Conservation (phyloP, 257 asterid species). For the Haberlea rhodopensis region DNA sequence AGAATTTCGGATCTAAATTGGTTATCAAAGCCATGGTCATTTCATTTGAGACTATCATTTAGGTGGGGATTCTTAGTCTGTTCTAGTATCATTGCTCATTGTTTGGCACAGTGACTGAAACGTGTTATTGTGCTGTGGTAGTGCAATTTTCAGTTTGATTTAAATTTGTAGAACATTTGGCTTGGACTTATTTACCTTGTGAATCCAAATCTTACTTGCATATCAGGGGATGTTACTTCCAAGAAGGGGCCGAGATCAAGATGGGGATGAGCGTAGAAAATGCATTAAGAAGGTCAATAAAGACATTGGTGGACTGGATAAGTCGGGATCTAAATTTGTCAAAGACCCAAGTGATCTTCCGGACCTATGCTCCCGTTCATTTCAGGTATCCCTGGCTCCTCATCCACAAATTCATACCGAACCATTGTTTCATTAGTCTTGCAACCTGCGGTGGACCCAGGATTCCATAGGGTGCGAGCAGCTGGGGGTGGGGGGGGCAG, state of each 20-base stretch:
- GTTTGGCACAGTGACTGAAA: not conserved
- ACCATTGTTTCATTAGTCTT: not conserved
- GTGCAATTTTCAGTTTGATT: not conserved
- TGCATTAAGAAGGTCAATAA: conserved; percentile 62
- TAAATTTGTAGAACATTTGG: not conserved
- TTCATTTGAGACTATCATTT: not conserved
- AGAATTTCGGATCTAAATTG: no score
- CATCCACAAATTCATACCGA: not conserved
- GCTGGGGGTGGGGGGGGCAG: no score
- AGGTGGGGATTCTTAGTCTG: not conserved
- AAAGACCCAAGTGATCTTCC: conserved; percentile 65
- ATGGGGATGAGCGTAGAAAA: conserved; percentile 61
- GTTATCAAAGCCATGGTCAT: not conserved
- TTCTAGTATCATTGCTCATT: not conserved
- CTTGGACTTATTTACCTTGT: not conserved
- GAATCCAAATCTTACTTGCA: conserved; percentile 1
- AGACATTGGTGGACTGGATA: conserved; percentile 66
- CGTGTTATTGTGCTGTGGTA: not conserved
- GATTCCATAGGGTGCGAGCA: no score
- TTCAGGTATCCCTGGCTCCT: conserved; percentile 51
- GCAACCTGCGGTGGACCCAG: not conserved
- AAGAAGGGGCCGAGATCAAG: conserved; percentile 61
- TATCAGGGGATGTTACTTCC: conserved; percentile 87
- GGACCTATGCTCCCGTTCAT: conserved; percentile 88
- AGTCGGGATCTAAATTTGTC: conserved; percentile 52